Base-by-base conservation (phyloP, 371 early-diverging fungal species). In the Mucor circinelloides region DNA sequence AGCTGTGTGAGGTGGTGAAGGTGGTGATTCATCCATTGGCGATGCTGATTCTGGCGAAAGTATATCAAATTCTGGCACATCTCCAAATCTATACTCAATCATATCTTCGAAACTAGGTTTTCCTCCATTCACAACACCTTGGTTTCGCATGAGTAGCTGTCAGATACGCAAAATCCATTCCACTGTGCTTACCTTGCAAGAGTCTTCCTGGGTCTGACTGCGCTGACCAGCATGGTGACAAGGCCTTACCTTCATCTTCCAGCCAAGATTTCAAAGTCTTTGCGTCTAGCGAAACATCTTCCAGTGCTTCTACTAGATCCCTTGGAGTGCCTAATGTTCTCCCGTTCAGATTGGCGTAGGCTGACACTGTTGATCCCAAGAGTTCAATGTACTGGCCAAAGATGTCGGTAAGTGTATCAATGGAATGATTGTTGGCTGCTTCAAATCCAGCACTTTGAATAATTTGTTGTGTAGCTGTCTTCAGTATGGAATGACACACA, bases 371-470 rank as follows among this genome's bases (percentile, higher is more conserved):
- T 3, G 74, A 69, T 10, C 77, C 84, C 17, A 84, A 69, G 25
- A 81, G 42, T 30, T 80, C 68, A 48, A 84, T 63, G 57, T 84
- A 81, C 34, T 75, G 71, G 27, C 77, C 73, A 73, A 81, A 70
- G 0, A 84, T 71, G 66, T 84, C 84, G 2, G 80, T 76, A n/a
- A 84, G 58, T 2, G 74, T 69, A 38, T 80, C 69, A 21, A 81
- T 72, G 6, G 84, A 74, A 34, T 70, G 68, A 23, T 61, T 61
- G 34, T 77, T 75, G 17, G 77, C 78, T 19, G 79, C 74, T 57
- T 84, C 84, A 48, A 81, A 84, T 3, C 84, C 84, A 21, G 82
- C 81, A 30, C 81, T 73, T 46, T 84, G 81, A 23, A 81, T 64
- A 38, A 81, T 80, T 60, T 81, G 84, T 19, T 81, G 73, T 28